Evolutionary conservation across 129 eudicot species (phyloP).

Genomic region (Artemisia argyi): DNA sequence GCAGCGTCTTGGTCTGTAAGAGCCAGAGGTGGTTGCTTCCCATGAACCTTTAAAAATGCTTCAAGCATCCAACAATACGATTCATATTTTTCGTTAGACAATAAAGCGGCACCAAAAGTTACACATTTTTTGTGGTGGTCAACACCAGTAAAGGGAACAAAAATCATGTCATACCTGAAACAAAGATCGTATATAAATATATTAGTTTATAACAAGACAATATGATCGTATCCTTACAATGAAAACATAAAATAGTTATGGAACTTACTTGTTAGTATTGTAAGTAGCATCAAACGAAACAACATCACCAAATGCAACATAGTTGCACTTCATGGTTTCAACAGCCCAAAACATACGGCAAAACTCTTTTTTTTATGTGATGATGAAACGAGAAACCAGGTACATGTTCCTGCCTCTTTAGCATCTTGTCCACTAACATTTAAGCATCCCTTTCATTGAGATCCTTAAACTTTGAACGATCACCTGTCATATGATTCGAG

Average conservation of each 20-base stretch:
- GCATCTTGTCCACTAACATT: slow-evolving; percentile 5
- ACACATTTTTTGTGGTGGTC: not conserved
- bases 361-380: not conserved
- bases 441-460: not conserved
- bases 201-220: too few species aligned
- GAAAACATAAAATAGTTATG: not conserved
- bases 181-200: too few species aligned
- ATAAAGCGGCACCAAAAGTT: not conserved
- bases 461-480: too few species aligned
- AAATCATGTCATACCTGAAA: not conserved
- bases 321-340: not conserved
- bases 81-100: not conserved
- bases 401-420: not conserved
- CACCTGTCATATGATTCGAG: too few species aligned
- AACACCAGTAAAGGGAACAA: not conserved
- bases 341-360: not conserved
- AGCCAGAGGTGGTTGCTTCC: not conserved
- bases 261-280: not conserved
- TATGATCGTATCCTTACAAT: too few species aligned
- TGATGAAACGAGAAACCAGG: not conserved
- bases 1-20: not conserved
- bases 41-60: not conserved
- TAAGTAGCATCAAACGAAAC: not conserved
- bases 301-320: not conserved
- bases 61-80: not conserved